Conservation (phyloP, 164 flowering plant species). For the Cinnamomum micranthum region DNA sequence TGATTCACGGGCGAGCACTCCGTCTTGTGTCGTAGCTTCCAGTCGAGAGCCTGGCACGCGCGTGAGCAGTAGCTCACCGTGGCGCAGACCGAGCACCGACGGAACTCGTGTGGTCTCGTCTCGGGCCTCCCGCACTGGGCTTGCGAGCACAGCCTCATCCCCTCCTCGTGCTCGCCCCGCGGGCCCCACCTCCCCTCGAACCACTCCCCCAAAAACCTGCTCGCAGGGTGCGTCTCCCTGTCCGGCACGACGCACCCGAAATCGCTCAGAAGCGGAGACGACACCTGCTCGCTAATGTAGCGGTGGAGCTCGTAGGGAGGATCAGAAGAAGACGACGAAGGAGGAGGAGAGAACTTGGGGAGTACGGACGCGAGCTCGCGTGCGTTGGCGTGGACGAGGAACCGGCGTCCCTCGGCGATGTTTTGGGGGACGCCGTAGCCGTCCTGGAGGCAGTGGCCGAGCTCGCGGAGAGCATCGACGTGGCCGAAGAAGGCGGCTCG, state of each 20-base stretch:
- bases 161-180: constrained; percentile 16
- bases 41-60: constrained; percentile 93
- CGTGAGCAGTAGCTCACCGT: constrained; percentile 88
- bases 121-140: constrained; percentile 85
- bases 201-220: constrained; percentile 72
- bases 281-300: constrained; percentile 22
- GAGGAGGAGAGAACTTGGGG: constrained; percentile 5
- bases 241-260: constrained; percentile 87
- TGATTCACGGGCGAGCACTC: constrained; percentile 64
- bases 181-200: constrained; percentile 29
- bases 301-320: constrained; percentile 8
- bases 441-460: constrained; percentile 82
- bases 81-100: constrained; percentile 91
- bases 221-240: constrained; percentile 76
- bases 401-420: constrained; percentile 53
- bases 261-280: constrained; percentile 75
- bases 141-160: constrained; percentile 66
- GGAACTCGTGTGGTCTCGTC: constrained; percentile 75
- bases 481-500: constrained; percentile 74
- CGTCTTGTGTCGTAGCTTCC: constrained; percentile 78
- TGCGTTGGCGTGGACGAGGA: constrained; percentile 65
- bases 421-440: constrained; percentile 69
- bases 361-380: constrained; percentile 49
- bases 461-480: constrained; percentile 71
- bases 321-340: constrained; percentile 29